Evolutionary conservation across 495 filamentous ascomycete species (phyloP).

Genomic region (Annulohypoxylon maeteangense): DNA sequence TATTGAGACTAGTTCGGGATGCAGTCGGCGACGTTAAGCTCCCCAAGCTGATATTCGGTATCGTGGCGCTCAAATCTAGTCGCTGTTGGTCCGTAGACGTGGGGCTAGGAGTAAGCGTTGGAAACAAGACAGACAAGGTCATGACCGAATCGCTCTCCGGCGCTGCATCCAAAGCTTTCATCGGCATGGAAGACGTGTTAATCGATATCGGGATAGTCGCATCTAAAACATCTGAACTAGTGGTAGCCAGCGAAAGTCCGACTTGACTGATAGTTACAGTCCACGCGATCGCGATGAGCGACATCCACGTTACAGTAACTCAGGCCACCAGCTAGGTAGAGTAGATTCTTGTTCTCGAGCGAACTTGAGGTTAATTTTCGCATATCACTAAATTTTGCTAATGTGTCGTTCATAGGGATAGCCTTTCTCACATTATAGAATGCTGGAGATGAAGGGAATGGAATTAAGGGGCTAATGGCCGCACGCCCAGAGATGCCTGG

Average conservation of each 20-base stretch:
- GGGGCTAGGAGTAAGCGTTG: not conserved
- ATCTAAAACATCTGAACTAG: not conserved
- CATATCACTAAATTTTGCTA: not conserved
- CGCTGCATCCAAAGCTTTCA: not conserved
- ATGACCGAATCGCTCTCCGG: not conserved
- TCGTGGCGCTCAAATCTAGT: not conserved
- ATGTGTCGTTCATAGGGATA: not conserved
- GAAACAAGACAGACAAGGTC: not conserved
- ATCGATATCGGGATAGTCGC: not conserved
- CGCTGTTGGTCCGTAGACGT: not conserved
- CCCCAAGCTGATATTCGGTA: not conserved
- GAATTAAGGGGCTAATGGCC: not conserved
- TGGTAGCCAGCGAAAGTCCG: not conserved
- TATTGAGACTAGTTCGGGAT: not conserved
- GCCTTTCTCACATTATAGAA: not conserved
- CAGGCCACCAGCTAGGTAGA: not conserved
- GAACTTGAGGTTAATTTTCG: not conserved
- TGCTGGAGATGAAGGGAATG: not conserved
- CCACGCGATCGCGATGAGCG: conserved; percentile 5
- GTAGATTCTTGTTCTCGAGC: not conserved
- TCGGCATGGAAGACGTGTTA: not conserved
- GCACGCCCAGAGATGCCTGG: not conserved
- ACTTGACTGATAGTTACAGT: conserved; percentile 9
- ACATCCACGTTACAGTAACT: not conserved
- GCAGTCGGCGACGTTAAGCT: not conserved